Evolutionary conservation across 1,139 yeast species (phyloP).

Genomic region (Nakaseomyces kungkrabaensis): DNA sequence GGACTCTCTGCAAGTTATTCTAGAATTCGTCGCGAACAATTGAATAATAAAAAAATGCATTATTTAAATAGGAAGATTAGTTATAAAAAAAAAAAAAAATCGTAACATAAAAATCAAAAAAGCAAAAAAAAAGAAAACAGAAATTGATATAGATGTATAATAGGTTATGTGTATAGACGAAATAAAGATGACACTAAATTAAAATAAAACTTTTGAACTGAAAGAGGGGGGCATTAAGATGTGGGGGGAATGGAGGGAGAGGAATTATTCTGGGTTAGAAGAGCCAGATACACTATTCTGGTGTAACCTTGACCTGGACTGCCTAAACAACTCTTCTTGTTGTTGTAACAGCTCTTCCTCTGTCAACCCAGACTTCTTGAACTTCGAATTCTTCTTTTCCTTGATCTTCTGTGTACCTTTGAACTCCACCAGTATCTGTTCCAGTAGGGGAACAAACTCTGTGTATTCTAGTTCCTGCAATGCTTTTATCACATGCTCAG

Average conservation of each 20-base stretch:
- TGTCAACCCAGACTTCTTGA: constrained; percentile 82
- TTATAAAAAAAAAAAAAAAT: not conserved
- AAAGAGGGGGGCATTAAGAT: not conserved
- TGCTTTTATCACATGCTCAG: constrained; percentile 92
- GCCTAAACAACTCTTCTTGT: constrained; percentile 86
- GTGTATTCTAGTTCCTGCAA: constrained; percentile 79
- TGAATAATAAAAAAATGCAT: not conserved
- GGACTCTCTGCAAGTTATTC: constrained; percentile 24
- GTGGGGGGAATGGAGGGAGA: not conserved
- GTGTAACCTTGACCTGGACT: constrained; percentile 71
- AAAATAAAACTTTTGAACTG: not conserved
- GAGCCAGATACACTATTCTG: constrained; percentile 27
- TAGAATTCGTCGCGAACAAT: constrained; percentile 22
- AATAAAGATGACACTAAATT: not conserved
- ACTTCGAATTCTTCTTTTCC: constrained; percentile 85
- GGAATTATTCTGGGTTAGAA: constrained; percentile 3
- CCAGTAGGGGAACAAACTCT: constrained; percentile 74
- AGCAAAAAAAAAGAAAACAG: not conserved
- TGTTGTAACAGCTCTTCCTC: constrained; percentile 88
- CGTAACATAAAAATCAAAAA: not conserved
- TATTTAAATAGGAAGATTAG: not conserved
- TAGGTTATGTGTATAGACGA: constrained; percentile 1
- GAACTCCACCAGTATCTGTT: constrained; percentile 74
- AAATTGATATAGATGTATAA: not conserved
- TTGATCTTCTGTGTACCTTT: constrained; percentile 81